Conservation (phyloP, 2,329 filamentous ascomycete genomes). For the Fusarium xyrophilum region DNA sequence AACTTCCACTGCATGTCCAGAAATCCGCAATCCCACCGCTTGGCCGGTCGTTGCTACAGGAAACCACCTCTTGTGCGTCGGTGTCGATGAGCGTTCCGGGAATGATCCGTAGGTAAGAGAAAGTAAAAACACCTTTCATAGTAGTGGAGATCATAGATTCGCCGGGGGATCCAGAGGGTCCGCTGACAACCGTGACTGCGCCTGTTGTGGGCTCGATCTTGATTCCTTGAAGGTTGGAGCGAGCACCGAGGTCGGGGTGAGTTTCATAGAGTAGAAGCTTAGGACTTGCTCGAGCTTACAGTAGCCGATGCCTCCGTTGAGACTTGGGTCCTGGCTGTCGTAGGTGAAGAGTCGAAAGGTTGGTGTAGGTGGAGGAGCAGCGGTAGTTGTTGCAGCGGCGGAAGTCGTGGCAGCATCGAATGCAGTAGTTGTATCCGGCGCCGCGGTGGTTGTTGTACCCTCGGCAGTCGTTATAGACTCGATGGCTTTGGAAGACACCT, state of each 20-base stretch:
- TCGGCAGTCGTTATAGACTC: background rate
- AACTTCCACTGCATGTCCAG: background rate
- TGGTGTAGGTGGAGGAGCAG: background rate
- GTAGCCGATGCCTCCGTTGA: background rate
- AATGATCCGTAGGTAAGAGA: too few relatives aligned
- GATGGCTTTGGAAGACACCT: background rate
- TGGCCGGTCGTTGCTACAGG: too few relatives aligned
- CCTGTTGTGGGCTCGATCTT: background rate
- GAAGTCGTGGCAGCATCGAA: background rate
- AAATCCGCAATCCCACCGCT: background rate
- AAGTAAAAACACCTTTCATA: too few relatives aligned
- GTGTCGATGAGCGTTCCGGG: too few relatives aligned
- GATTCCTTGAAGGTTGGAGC: background rate
- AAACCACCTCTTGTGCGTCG: background rate
- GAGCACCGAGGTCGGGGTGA: background rate
- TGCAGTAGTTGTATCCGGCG: background rate
- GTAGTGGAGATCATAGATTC: background rate
- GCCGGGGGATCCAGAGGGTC: rapidly evolving
- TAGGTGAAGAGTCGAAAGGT: background rate
- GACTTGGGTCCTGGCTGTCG: background rate
- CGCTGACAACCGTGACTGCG: background rate
- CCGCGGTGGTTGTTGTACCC: background rate
- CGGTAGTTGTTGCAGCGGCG: too few relatives aligned
- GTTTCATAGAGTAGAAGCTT: too few relatives aligned
- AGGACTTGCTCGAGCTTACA: background rate